Evolutionary conservation across 179 eudicot genomes (phyloP).

Genomic region (Patellifolia procumbens): DNA sequence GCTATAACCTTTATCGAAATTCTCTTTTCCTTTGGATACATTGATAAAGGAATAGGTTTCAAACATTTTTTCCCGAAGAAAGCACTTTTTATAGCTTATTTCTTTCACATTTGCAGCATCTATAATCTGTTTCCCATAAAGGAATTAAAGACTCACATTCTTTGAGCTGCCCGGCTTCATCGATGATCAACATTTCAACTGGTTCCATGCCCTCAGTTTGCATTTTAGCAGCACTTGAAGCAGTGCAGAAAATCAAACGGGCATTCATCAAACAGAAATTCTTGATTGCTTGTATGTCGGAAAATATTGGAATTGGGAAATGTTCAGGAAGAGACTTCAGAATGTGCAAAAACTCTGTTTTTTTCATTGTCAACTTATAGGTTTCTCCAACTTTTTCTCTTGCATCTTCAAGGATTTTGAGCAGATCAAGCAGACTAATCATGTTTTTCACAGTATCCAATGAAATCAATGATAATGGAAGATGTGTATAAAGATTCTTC

Average conservation of each 20-base stretch:
- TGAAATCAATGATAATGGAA: conserved; percentile 51
- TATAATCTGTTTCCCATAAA: neutral
- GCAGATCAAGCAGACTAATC: conserved; percentile 36
- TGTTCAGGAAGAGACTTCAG: conserved; percentile 39
- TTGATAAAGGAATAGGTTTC: no score
- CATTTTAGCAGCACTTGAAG: conserved; percentile 54
- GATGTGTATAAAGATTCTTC: conserved; percentile 49
- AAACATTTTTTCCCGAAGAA: no score
- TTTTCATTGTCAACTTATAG: conserved; percentile 15
- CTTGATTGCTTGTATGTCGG: conserved; percentile 22
- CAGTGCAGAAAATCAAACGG: conserved; percentile 61
- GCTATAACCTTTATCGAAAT: no score
- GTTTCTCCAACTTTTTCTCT: neutral
- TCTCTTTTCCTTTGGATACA: no score
- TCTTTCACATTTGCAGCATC: no score
- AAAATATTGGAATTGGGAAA: conserved; percentile 11
- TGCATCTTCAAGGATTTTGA: conserved; percentile 30
- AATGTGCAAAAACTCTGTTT: conserved; percentile 36
- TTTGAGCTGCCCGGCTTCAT: conserved; percentile 78
- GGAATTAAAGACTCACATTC: conserved; percentile 79
- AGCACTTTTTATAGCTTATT: no score
- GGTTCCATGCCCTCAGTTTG: conserved; percentile 31
- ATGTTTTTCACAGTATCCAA: conserved; percentile 41
- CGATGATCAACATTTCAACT: conserved; percentile 50
- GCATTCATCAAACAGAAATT: conserved; percentile 54